phyloP scores from a whole-genome alignment of 805 yeast genomes.

The Teunomyces tritomae region DNA sequence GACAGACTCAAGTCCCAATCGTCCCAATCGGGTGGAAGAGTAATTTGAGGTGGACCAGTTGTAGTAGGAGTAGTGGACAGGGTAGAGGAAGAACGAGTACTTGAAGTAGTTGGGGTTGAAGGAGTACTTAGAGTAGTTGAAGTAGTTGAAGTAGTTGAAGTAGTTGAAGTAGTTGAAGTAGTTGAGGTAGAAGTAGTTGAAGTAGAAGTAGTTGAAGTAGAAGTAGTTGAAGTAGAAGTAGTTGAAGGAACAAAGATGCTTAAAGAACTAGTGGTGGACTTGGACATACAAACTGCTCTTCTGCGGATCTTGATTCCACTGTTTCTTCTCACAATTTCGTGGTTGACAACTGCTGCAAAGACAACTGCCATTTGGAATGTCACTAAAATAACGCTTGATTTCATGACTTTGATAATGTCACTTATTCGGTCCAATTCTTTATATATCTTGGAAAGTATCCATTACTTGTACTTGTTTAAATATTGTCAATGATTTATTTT shows the following conservation, averaged over 20 bases:
- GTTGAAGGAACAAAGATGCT: background rate
- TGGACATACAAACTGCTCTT: background rate
- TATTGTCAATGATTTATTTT: background rate
- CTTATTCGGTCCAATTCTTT: too few relatives aligned
- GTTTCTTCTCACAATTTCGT: background rate
- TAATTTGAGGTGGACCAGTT: background rate
- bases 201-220: background rate
- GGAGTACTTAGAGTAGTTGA: background rate
- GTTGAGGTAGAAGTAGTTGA: too few relatives aligned
- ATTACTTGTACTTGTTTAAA: background rate
- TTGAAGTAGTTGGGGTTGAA: background rate
- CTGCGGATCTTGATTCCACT: background rate
- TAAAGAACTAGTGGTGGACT: background rate
- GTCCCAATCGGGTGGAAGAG: background rate
- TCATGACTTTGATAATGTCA: background rate
- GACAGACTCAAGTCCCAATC: background rate
- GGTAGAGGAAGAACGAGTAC: background rate
- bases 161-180: background rate
- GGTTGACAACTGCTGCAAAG: background rate
- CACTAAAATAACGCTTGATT: background rate
- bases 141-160: background rate
- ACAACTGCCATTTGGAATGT: background rate
- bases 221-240: background rate
- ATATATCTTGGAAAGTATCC: too few relatives aligned
- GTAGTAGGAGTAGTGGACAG: background rate